These are phyloP conservation scores for Monilinia aucupariae DNA, from an alignment of 2,329 filamentous ascomycete genomes.

Conservation along the genomic window DNA sequence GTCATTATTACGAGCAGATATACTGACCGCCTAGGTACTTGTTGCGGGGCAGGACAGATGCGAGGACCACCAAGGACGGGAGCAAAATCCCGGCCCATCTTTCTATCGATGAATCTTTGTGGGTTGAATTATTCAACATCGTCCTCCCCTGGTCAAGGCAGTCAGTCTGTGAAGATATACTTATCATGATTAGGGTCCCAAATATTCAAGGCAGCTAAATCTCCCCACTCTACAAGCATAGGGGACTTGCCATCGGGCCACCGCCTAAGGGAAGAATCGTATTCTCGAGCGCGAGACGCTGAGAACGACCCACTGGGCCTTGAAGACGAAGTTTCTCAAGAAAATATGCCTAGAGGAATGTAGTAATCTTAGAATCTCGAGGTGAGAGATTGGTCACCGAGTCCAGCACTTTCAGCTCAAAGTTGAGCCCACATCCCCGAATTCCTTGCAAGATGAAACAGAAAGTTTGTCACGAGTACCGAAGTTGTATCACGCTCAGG, in stretches of 20 bases:
- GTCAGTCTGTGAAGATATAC: too few relatives aligned
- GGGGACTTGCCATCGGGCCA: slow-evolving; percentile 29
- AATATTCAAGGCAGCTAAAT: slow-evolving; percentile 22
- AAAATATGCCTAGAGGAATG: slow-evolving; percentile 41
- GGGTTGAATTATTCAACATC: slow-evolving; percentile 35
- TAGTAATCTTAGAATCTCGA: slow-evolving; percentile 26
- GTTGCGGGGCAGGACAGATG: slow-evolving; percentile 35
- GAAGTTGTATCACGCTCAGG: slow-evolving; percentile 53
- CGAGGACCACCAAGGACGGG: slow-evolving; percentile 35
- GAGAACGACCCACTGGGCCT: slow-evolving; percentile 47
- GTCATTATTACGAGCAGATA: slow-evolving; percentile 25
- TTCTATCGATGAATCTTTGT: slow-evolving; percentile 34
- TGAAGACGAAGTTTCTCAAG: slow-evolving; percentile 44
- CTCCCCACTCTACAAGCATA: slow-evolving; percentile 28
- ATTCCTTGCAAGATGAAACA: neutral
- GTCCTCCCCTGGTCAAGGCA: slow-evolving; percentile 27
- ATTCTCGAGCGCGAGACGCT: slow-evolving; percentile 43
- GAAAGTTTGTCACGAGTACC: neutral
- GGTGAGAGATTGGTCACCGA: slow-evolving; percentile 17
- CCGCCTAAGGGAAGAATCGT: slow-evolving; percentile 32
- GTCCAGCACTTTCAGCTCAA: slow-evolving; percentile 39
- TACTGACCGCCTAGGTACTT: slow-evolving; percentile 32
- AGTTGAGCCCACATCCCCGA: slow-evolving; percentile 25
- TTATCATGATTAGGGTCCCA: slow-evolving; percentile 31
- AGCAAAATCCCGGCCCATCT: slow-evolving; percentile 40